phyloP scores from a whole-genome alignment of 345 rosid species.

The Noccaea caerulescens region DNA sequence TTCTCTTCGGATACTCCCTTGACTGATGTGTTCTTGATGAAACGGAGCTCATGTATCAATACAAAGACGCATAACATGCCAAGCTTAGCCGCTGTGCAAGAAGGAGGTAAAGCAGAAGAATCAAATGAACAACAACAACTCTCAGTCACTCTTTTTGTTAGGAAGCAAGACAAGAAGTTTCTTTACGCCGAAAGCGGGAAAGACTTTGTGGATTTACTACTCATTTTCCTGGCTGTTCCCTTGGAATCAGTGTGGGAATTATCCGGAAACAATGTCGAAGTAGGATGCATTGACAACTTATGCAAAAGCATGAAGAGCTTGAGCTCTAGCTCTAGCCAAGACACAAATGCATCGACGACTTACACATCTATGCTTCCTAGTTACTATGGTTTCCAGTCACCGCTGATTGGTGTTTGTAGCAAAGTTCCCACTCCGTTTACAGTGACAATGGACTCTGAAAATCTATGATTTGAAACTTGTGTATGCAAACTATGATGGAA shows the following conservation, averaged over 20 bases:
- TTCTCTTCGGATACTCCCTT: constrained; percentile 28
- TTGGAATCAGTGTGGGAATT: not conserved
- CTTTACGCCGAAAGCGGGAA: constrained; percentile 15
- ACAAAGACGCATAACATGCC: constrained; percentile 16
- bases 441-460: not conserved
- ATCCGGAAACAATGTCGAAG: not conserved
- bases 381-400: not conserved
- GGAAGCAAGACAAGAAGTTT: constrained; percentile 16
- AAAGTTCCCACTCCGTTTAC: too few species aligned
- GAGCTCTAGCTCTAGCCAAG: not conserved
- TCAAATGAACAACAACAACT: not conserved
- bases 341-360: not conserved
- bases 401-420: constrained; percentile 3
- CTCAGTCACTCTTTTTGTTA: constrained; percentile 19
- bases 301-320: constrained; percentile 5
- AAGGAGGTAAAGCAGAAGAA: not conserved
- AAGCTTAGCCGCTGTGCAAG: too few species aligned
- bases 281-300: constrained; percentile 21
- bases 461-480: not conserved
- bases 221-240: constrained; percentile 17
- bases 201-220: constrained; percentile 26
- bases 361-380: not conserved
- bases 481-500: constrained; percentile 9
- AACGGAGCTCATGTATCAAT: not conserved
- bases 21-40: constrained; percentile 30